Evolutionary conservation across 2,329 filamentous ascomycete species (phyloP).

Genomic region (Elsinoe ampelina): DNA sequence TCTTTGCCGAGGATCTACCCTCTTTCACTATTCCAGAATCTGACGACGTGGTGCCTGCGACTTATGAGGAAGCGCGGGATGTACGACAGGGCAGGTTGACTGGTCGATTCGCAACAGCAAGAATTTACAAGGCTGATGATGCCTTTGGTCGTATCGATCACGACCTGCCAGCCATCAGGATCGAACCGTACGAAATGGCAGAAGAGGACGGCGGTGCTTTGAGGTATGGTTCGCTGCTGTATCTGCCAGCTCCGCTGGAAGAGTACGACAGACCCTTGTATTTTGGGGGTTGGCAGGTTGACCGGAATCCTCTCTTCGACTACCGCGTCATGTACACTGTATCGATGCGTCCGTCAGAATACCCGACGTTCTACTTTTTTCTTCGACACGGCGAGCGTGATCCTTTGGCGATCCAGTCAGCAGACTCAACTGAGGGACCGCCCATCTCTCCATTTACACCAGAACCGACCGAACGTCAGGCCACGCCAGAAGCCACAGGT

Average conservation of each 20-base stretch:
- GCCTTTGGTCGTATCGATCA: not conserved
- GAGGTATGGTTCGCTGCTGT: not conserved
- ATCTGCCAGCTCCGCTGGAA: not conserved
- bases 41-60: not conserved
- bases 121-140: not conserved
- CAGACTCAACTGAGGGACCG: no score
- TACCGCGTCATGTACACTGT: not conserved
- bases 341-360: not conserved
- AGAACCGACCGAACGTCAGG: no score
- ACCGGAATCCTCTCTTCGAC: not conserved
- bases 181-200: not conserved
- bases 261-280: not conserved
- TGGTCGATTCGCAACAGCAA: not conserved
- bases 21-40: not conserved
- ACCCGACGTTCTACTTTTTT: not conserved
- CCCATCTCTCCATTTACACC: no score
- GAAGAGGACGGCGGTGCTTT: not conserved
- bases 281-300: not conserved
- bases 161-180: conserved; percentile 9
- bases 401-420: not conserved
- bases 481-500: not conserved
- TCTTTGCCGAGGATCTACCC: not conserved
- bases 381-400: not conserved
- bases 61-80: not conserved
- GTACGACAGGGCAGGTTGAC: not conserved